Base-by-base conservation (phyloP, 805 yeast genomes). In the Naumovozyma dairenensis region DNA sequence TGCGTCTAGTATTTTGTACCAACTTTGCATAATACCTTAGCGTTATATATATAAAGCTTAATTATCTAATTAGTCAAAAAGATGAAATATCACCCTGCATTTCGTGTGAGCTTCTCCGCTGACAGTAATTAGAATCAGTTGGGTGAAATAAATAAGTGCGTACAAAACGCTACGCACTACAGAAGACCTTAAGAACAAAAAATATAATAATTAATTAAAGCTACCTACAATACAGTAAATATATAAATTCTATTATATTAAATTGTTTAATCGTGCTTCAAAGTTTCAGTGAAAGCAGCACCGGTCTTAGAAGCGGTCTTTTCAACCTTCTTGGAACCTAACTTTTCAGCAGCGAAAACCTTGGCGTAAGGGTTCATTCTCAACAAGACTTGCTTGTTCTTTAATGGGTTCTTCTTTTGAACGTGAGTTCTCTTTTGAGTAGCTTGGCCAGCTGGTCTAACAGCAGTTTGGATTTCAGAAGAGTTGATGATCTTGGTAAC, bases 351-450 rank as follows among this genome's bases (percentile, higher is more conserved):
- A 59, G 94, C 63, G 73, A 78, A 89, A 58, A 89, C 94, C 81
- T 84, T 85, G 60, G 98, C 97, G 80, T 92, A 92, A 55, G 99
- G 99, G 95, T 92, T 92, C 69, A 92, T 81, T 77, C 96, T 85
- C 69, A 86, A 79, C 66, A 86, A 71, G 61, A 87, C 89, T 74
- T 85, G 94, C 80, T 85, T 87, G 96, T 92, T 92, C 92, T 85
- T 89, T 67, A 86, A 80, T 70, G 96, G 94, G 87, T 84, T 89
- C 89, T 86, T 87, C 96, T 92, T 92, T 70, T 79, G 78, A 66
- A 84, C 94, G 77, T 82, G 85, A 52, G 85, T 66, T 69, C 94
- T 82, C 87, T 87, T 85, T 69, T 83, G 87, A 63, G 79, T 71
- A 59, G 92, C 71, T 69, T 81, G 92, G 60, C 94, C 94, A 65